These are phyloP conservation scores for Saitozyma podzolica DNA, from an alignment of 768 basidiomycete species.

Conservation along the genomic window DNA sequence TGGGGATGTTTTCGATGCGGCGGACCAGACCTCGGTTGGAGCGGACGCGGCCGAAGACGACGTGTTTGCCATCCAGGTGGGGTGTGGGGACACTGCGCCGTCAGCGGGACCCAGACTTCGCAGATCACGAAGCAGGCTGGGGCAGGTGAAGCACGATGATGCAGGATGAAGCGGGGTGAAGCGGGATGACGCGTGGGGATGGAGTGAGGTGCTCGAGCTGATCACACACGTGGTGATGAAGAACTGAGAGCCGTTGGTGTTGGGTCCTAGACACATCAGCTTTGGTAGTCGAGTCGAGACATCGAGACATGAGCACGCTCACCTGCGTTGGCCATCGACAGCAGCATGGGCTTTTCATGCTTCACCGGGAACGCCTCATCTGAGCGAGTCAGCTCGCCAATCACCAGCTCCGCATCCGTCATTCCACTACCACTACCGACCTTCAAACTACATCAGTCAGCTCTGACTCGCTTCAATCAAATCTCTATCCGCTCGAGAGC, in stretches of 20 bases:
- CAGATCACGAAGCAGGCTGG: background rate
- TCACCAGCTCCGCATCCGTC: background rate
- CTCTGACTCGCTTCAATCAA: background rate
- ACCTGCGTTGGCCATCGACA: constrained; percentile 74
- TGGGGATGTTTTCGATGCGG: constrained; percentile 69
- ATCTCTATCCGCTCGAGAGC: background rate
- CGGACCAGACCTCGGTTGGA: constrained; percentile 51
- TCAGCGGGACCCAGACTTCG: background rate
- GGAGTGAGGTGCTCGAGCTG: too few species aligned
- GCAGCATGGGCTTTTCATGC: constrained; percentile 77
- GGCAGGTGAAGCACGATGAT: background rate
- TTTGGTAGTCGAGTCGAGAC: too few species aligned
- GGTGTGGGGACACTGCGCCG: constrained; percentile 49
- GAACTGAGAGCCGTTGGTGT: constrained; percentile 72
- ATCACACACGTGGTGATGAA: constrained; percentile 77
- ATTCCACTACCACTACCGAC: background rate
- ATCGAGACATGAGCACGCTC: too few species aligned
- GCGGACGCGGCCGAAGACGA: constrained; percentile 49
- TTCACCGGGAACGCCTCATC: constrained; percentile 94
- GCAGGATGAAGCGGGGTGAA: background rate
- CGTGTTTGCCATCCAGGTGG: constrained; percentile 58
- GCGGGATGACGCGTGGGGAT: too few species aligned
- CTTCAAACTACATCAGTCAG: background rate
- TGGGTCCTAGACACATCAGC: constrained; percentile 21
- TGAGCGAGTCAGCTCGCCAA: constrained; percentile 52